Base-by-base conservation (phyloP, 345 rosid genomes). In the Hypericum androsaemum region DNA sequence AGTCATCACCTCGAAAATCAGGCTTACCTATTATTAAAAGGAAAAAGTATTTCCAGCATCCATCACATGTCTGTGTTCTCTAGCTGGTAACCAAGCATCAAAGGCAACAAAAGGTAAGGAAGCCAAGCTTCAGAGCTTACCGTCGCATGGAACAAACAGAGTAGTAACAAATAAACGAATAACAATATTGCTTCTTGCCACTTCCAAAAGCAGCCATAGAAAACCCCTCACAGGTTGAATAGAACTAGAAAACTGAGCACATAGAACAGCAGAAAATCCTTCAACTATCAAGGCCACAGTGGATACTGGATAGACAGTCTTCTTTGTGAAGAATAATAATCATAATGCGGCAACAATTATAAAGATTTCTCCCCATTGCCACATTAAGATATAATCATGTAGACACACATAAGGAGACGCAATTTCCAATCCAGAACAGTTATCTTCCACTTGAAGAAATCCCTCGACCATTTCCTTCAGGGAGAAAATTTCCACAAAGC, bases 1-100 rank as follows among this genome's bases (percentile, higher is more conserved):
- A 74, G 74, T 94, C 97, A 68, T 69, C 65, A 66, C 71, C 84
- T 50, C 74, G 64, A 75, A 68, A 51, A 64, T 70, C 81, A 37
- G 65, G 67, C 66, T 77, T 77, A 57, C 85, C 99, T 94, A 77
- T 62, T 1, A 22, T 22, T 22, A 72, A 57, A 15, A 58, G 56
- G 46, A 51, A 57, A 54, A 39, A 53, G 41, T 66, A 62, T 47
- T 64, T 68, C 58, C 71, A 60, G 62, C 57, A 52, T 48, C 68
- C 62, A 50, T 63, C 47, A 61, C 22, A 36, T 50, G 62, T 58
- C 42, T 47, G 50, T 41, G 48, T 55, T 48, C 36, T 47, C 42
- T 37, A 59, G 59, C 56, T 10, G 58, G 57, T 47, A 63, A 64
- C 50, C 60, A 62, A 64, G 72, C 50, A 64, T 55, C 55, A 56